phyloP scores from a whole-genome alignment of 345 rosid genomes.

The Raphanus raphanistrum region DNA sequence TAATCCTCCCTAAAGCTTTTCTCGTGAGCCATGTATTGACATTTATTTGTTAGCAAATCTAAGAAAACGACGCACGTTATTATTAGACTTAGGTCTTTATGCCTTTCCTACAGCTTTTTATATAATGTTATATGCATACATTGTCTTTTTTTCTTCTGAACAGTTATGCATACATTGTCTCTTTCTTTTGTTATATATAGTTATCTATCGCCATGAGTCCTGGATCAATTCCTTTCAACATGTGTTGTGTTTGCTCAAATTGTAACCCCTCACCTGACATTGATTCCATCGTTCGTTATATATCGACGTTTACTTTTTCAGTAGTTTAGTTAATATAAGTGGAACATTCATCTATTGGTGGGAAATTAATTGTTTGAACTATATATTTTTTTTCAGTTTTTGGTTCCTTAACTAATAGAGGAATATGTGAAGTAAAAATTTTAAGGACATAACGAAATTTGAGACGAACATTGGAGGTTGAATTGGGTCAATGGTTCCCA shows the following conservation, averaged over 20 bases:
- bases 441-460: not conserved
- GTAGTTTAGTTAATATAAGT: not conserved
- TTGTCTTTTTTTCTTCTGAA: slow-evolving; percentile 32
- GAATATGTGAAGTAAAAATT: not conserved
- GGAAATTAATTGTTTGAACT: not conserved
- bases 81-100: slow-evolving; percentile 30
- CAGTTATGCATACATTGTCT: slow-evolving; percentile 9
- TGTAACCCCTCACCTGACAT: slow-evolving; percentile 16
- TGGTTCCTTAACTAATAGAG: not conserved
- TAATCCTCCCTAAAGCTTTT: slow-evolving; percentile 11
- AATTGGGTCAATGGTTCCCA: not conserved
- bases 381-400: not conserved
- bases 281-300: slow-evolving; percentile 25
- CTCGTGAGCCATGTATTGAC: slow-evolving; percentile 40
- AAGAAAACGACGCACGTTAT: slow-evolving; percentile 37
- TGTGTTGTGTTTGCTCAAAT: slow-evolving; percentile 38
- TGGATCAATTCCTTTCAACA: slow-evolving; percentile 37
- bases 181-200: slow-evolving; percentile 36
- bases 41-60: slow-evolving; percentile 33
- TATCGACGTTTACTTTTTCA: not conserved
- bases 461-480: not conserved
- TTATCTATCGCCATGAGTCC: slow-evolving; percentile 26
- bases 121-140: slow-evolving; percentile 23
- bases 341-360: not conserved
- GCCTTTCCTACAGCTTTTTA: slow-evolving; percentile 19